Base-by-base conservation (phyloP, 306 rosid genomes). In the Cucurbita ficifolia region DNA sequence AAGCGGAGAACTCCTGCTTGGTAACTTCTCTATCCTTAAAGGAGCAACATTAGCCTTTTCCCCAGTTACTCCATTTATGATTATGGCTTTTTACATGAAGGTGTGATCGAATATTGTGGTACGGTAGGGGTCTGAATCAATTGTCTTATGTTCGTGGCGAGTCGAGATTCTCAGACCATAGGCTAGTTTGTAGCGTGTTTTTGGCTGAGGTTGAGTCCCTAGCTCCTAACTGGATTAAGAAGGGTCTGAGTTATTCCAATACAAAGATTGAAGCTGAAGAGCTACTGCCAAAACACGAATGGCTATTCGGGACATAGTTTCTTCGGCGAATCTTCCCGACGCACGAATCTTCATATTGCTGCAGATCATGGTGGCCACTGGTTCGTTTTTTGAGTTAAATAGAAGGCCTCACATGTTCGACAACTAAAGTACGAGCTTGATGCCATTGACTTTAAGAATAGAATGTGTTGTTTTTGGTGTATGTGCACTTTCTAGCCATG, bases 61-160 rank as follows among this genome's bases (percentile, higher is more conserved):
- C 45, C 5, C 10, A 3, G 11, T 75, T 74, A 38, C 22, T 54
- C 22, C 18, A 70, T 61, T 73, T 10, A 21, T 75, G 21, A 45
- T 43, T 21, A 7, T 69, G 18, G 12, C 12, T 48, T 63, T 35
- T 52, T 36, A 21, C 17, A 48, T 80, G 87, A 83, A 95, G 99
- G 99, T 95, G 99, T 70, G 99, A 95, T 79, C 89, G 99, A 21
- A 89, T 95, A 72, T 74, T 95, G 72, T 95, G 99, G 99, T 78
- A 84, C 7, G 99, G 99, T 81, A 82, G 86, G 83, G 99, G 99
- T 75, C 81, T 95, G 74, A 83, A 43, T 59, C 99, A 95, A 59
- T 70, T 95, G 83, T 89, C 91, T 43, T 95, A 95, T 73, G 96
- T 91, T 74, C 92, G 99, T 46, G 97, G 99, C 17, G 99, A 95